Percentiles rank a stretch among this genome's conserved stretches.
phyloP scores from a whole-genome alignment of 73 alveolate species.

The Durusdinium trenchii region DNA sequence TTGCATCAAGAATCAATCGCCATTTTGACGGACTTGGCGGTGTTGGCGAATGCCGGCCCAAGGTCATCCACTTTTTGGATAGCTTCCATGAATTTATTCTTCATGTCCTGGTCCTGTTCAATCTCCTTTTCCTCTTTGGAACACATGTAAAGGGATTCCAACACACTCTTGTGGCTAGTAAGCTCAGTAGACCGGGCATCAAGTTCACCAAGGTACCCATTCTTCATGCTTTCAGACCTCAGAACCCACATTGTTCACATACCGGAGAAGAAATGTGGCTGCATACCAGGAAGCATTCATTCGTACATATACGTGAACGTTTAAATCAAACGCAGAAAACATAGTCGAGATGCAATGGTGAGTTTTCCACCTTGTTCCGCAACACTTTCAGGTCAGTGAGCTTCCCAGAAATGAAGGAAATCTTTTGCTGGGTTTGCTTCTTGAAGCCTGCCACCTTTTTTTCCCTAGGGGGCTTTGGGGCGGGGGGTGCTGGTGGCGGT shows the following conservation, averaged over 20 bases:
- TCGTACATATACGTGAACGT: no score
- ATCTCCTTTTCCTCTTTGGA: not conserved
- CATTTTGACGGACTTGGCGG: not conserved
- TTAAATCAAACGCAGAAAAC: no score
- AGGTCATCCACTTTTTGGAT: not conserved
- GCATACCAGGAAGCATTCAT: not conserved
- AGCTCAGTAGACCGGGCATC: not conserved
- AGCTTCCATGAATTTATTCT: not conserved
- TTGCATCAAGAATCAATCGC: not conserved
- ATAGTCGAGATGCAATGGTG: not conserved
- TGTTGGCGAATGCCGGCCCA: not conserved
- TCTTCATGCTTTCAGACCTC: constrained; percentile 19
- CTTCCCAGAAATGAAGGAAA: not conserved
- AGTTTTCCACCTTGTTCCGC: constrained; percentile 5
- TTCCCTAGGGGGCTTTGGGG: not conserved
- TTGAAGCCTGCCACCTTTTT: not conserved
- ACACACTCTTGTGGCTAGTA: no score
- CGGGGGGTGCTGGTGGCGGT: no score
- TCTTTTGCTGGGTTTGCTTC: not conserved
- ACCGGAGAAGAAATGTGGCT: not conserved
- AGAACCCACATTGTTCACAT: no score
- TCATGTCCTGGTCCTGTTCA: not conserved
- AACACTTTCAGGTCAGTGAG: not conserved
- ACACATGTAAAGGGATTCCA: not conserved
- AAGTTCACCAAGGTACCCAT: not conserved